These are phyloP conservation scores for Puccinia hordei DNA, from an alignment of 1,284 basidiomycete genomes.

Conservation along the genomic window DNA sequence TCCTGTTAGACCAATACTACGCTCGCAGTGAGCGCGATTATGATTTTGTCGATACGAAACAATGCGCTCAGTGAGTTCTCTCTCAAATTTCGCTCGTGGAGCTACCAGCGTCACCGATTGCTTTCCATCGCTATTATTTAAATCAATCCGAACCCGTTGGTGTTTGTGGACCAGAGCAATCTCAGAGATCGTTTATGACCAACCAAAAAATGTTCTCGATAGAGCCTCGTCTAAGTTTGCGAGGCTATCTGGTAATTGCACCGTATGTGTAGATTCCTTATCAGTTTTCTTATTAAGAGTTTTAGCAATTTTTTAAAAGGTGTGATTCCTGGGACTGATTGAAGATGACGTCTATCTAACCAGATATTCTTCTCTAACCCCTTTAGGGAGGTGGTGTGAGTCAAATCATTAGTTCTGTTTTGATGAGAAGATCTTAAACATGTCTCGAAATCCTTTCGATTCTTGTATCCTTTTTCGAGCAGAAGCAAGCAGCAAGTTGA, in stretches of 20 bases:
- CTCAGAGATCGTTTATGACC: not conserved
- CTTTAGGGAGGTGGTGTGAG: not conserved
- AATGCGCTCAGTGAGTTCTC: not conserved
- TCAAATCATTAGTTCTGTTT: not conserved
- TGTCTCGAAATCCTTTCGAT: not conserved
- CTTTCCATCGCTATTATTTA: not conserved
- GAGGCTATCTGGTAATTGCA: not conserved
- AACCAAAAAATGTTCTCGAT: conserved; percentile 1
- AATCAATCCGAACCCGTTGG: not conserved
- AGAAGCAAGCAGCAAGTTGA: conserved; percentile 18
- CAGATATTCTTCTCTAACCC: not conserved
- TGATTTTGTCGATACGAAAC: not conserved
- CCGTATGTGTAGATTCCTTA: not conserved
- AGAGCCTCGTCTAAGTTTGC: not conserved
- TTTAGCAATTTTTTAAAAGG: too few relatives aligned
- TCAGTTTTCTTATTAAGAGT: not conserved
- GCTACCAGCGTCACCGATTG: not conserved
- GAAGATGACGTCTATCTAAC: not conserved
- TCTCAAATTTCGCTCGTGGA: not conserved
- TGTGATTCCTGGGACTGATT: not conserved
- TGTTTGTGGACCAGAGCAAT: not conserved
- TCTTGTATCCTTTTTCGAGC: not conserved
- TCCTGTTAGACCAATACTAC: not conserved
- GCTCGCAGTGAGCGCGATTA: not conserved
- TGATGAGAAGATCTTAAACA: too few relatives aligned